Evolutionary conservation across 106 monocot genomes (phyloP), one percentile per base, ranked within the genome.

Genomic region (Iris macrosiphon): DNA sequence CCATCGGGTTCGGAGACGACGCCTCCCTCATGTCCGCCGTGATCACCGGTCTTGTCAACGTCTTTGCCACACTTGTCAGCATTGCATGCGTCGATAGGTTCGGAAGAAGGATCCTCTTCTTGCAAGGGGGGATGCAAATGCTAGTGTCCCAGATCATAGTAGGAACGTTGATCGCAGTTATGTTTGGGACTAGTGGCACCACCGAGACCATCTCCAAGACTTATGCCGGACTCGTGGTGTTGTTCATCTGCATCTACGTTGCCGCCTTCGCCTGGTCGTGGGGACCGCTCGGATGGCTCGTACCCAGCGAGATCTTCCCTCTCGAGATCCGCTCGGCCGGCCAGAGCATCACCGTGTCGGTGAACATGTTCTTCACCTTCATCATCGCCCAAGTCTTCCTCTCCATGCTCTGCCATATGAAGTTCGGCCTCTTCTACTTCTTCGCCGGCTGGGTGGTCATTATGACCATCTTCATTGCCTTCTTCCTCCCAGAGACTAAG

Each of bases 321-420:
- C 23, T 48, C 24, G 48, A 48, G 48, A 48, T 48, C 48, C 48
- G 48, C 7, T 24, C 48, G 22, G 48, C 48, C 5, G 48, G 48
- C 7, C 48, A 48, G 48, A 48, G 48, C 48, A 48, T 48, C 18
- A 48, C 22, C 48, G 48, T 48, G 48, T 48, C 48, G 0, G 48
- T 48, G 13, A 48, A 48, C 48, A 48, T 48, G 48, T 24, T 48
- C 21, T 48, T 48, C 48, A 48, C 48, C 22, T 48, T 48, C 48
- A 48, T 48, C 48, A 48, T 48, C 48, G 48, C 48, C 10, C 22
- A 48, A 25, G 48, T 24, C 10, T 48, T 48, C 48, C 22, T 48
- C 6, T 24, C 7, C 48, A 48, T 48, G 48, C 48, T 48, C 48
- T 48, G 48, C 48, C 48, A 48, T 25, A 23, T 48, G 25, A 48